Evolutionary conservation across 495 filamentous ascomycete genomes (phyloP).

Genomic region (Choiromyces venosus): DNA sequence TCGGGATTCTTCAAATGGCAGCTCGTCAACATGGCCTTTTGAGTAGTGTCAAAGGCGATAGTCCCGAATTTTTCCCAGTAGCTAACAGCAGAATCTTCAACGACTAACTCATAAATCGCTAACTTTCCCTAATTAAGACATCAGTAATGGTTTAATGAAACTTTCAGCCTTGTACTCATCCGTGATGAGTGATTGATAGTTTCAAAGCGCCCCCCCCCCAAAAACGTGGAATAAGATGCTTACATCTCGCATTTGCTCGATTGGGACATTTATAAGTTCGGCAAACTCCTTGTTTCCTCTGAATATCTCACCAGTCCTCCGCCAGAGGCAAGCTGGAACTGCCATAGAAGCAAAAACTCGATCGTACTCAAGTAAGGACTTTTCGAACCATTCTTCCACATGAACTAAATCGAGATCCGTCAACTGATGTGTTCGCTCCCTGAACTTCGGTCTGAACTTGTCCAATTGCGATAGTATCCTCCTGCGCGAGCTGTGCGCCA

Average conservation of each 20-base stretch:
- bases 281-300: slow-evolving; percentile 99
- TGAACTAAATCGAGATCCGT: slow-evolving; percentile 88
- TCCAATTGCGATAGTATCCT: slow-evolving; percentile 87
- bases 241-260: slow-evolving; percentile 86
- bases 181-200: not conserved
- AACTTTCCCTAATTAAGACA: slow-evolving; percentile 70
- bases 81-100: slow-evolving; percentile 85
- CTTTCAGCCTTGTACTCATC: not conserved
- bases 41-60: slow-evolving; percentile 94
- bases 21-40: slow-evolving; percentile 93
- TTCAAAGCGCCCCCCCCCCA: slow-evolving; percentile 35
- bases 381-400: slow-evolving; percentile 98
- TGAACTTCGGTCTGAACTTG: slow-evolving; percentile 89
- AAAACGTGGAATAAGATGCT: slow-evolving; percentile 13
- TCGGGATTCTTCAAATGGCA: slow-evolving; percentile 86
- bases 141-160: not conserved
- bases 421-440: slow-evolving; percentile 83
- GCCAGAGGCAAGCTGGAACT: slow-evolving; percentile 95
- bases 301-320: slow-evolving; percentile 94
- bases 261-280: slow-evolving; percentile 86
- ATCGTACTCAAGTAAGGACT: slow-evolving; percentile 91
- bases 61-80: slow-evolving; percentile 99
- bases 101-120: slow-evolving; percentile 90
- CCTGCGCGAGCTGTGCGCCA: slow-evolving; percentile 69
- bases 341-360: slow-evolving; percentile 99